A percentile compares a stretch with the other conserved stretches of the same genome.
phyloP scores from a whole-genome alignment of 495 filamentous ascomycete genomes.

The Durotheca rogersii region DNA sequence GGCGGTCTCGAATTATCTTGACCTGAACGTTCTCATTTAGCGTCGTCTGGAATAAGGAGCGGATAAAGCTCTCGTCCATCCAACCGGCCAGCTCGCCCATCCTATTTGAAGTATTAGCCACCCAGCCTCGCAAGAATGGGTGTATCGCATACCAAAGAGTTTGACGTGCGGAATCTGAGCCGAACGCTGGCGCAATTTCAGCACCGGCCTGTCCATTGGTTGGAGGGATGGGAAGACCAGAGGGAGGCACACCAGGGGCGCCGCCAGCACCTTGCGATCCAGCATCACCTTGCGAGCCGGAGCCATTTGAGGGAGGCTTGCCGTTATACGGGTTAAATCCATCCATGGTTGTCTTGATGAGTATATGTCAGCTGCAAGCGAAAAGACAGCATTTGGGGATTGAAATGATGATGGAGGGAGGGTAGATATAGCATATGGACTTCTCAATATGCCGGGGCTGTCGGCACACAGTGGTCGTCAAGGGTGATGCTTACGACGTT shows the following conservation, averaged over 20 bases:
- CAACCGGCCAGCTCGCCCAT: slow-evolving; percentile 99
- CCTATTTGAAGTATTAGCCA: slow-evolving; percentile 56
- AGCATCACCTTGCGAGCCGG: slow-evolving; percentile 34
- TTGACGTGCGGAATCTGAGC: slow-evolving; percentile 35
- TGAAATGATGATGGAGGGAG: slow-evolving; percentile 1
- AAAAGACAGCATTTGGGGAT: slow-evolving; percentile 28
- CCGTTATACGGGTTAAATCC: slow-evolving; percentile 40
- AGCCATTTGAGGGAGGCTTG: slow-evolving; percentile 34
- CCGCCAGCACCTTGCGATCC: slow-evolving; percentile 30
- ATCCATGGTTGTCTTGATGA: slow-evolving; percentile 30
- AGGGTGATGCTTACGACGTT: too few species aligned
- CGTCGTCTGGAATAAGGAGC: slow-evolving; percentile 80
- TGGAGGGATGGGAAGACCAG: slow-evolving; percentile 26
- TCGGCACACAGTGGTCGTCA: too few species aligned
- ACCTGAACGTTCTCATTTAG: slow-evolving; percentile 94
- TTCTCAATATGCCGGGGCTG: too few species aligned
- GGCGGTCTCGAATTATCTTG: slow-evolving; percentile 99
- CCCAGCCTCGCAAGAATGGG: background rate
- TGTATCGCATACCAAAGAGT: slow-evolving; percentile 47
- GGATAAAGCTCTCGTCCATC: slow-evolving; percentile 99
- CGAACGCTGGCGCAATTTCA: slow-evolving; percentile 26
- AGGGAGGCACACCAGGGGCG: slow-evolving; percentile 30
- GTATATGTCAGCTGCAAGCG: slow-evolving; percentile 26
- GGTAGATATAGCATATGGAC: too few species aligned
- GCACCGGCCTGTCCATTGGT: slow-evolving; percentile 32